Base-by-base conservation (phyloP, 2,329 filamentous ascomycete genomes). In the Trichophaea hybrida region DNA sequence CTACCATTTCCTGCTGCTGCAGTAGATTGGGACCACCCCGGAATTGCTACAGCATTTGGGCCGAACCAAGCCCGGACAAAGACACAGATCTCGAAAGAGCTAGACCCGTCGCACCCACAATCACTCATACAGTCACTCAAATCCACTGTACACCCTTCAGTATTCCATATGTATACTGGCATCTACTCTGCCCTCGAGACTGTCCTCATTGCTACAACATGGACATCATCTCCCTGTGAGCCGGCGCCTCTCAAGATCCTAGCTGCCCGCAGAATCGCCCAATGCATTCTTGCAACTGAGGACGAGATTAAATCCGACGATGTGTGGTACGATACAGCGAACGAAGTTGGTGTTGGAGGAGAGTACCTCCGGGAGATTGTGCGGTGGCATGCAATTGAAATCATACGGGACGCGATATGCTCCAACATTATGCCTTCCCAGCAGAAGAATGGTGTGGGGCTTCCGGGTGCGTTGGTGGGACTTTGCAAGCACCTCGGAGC, bases 281-380 rank as follows among this genome's bases (percentile, higher is more conserved):
- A 62, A n/a, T 65, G 63, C 43, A 62, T 65, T 13, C 57, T 65
- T 13, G 63, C 63, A 10, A 64, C 62, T 6, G 13, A 24, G 8
- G 15, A 48, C 12, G 53, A 55, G 31, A 10, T 34, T 10, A 58
- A 60, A n/a, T 55, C 54, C 1, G 63, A 65, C 33, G 63, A 65
- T 35, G 59, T 59, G 31, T 65, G 63, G 63, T 65, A 65, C 33
- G 63, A 65, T 37, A 53, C 58, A 5, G 61, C 44, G 6, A 53
- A 49, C 15, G 61, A 61, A 10, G 46, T 64, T 24, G 63, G 63
- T 15, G 54, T 48, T 5, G 46, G 54, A 5, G 61, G 63, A 2
- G 63, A 65, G 46, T 64, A 65, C 50, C 52, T 64, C 5, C 57
- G 61, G 6, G 63, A 65, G 34, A 35, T 64, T 15, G 63, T 64